Conservation (phyloP, 495 filamentous ascomycete genomes). For the Neurospora hispaniola region DNA sequence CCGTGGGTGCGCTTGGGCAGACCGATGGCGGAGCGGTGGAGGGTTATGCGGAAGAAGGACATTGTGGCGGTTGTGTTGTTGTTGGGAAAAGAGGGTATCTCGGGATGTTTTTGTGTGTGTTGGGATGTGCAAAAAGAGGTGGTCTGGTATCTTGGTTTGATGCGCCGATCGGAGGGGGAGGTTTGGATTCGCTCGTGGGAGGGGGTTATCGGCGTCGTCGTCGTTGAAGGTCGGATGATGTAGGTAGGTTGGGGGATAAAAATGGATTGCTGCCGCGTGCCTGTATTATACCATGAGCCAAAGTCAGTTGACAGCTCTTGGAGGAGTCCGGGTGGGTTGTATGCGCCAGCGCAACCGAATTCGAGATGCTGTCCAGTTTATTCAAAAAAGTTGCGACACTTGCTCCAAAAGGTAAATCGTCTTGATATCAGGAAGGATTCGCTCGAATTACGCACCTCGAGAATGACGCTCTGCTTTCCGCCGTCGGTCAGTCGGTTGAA, state of each 20-base stretch:
- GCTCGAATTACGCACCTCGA: background rate
- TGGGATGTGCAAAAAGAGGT: too few relatives aligned
- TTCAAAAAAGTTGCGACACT: background rate
- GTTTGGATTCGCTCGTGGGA: background rate
- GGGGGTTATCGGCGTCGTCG: background rate
- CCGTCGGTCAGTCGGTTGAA: background rate
- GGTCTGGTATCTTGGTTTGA: background rate
- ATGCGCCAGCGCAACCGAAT: background rate
- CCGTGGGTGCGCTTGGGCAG: conserved; percentile 72
- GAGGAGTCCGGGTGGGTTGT: background rate
- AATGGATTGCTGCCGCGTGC: background rate
- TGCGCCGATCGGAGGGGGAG: background rate
- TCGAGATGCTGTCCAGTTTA: too few relatives aligned
- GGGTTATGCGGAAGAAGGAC: conserved; percentile 92
- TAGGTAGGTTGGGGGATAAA: too few relatives aligned
- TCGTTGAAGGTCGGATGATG: background rate
- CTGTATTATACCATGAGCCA: background rate
- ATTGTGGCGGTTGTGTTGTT: conserved; percentile 38
- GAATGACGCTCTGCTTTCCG: background rate
- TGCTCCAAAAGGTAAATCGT: background rate
- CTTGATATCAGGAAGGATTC: background rate
- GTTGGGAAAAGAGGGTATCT: too few relatives aligned
- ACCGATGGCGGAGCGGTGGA: conserved; percentile 87
- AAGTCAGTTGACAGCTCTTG: background rate
- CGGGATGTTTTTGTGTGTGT: too few relatives aligned